Evolutionary conservation across 2,329 filamentous ascomycete species (phyloP).

Genomic region (Penicillium sp.): DNA sequence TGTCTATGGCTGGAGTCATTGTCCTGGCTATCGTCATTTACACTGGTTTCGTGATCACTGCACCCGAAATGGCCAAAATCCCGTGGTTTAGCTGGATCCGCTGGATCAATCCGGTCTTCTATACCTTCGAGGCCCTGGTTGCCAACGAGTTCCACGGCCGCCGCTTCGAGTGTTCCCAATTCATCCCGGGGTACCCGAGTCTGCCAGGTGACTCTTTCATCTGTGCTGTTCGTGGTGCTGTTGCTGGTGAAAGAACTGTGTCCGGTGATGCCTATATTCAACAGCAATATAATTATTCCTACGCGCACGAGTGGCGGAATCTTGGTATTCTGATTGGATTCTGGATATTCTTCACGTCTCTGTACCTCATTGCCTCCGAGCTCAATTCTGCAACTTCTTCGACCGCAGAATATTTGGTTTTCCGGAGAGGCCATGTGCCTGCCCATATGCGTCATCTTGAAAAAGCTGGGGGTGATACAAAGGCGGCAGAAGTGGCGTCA

Average conservation of each 20-base stretch:
- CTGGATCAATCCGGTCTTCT: conserved; percentile 64
- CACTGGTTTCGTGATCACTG: conserved; percentile 64
- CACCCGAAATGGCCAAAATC: conserved; percentile 51
- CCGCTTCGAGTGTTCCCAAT: conserved; percentile 55
- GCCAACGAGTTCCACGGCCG: conserved; percentile 59
- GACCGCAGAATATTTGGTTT: conserved; percentile 68
- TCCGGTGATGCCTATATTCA: conserved; percentile 62
- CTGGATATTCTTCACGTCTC: conserved; percentile 60
- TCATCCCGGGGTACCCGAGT: conserved; percentile 47
- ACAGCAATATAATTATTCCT: conserved; percentile 56
- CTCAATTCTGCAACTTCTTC: conserved; percentile 62
- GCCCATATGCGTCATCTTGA: conserved; percentile 28
- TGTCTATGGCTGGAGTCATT: conserved; percentile 55
- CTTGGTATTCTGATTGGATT: conserved; percentile 67
- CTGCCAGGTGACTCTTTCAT: conserved; percentile 50
- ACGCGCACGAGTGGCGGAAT: conserved; percentile 64
- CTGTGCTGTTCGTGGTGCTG: conserved; percentile 56
- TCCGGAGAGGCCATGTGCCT: conserved; percentile 57
- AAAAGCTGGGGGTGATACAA: conserved; percentile 20
- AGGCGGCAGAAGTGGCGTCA: conserved; percentile 14
- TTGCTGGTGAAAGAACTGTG: conserved; percentile 54
- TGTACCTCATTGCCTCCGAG: conserved; percentile 65
- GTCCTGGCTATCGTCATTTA: conserved; percentile 62
- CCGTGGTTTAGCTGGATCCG: conserved; percentile 67
- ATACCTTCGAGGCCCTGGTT: conserved; percentile 62